These are phyloP conservation scores for Daedalea quercina DNA, from an alignment of 768 basidiomycete species.

Conservation along the genomic window DNA sequence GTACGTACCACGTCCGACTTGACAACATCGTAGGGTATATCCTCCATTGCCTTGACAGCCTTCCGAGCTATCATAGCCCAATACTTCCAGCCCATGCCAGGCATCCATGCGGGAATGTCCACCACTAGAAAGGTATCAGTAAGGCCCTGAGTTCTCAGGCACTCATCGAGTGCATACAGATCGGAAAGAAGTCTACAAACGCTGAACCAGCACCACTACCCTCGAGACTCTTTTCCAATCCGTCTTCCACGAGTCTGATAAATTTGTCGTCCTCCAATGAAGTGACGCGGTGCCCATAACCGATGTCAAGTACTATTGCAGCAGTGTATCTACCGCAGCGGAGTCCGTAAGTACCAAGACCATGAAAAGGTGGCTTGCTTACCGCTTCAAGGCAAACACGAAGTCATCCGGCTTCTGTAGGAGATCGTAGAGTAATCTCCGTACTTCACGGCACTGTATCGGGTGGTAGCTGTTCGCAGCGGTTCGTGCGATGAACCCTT, in stretches of 20 bases:
- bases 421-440: background rate
- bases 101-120: conserved; percentile 9
- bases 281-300: background rate
- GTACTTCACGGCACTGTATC: background rate
- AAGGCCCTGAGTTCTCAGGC: background rate
- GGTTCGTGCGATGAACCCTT: background rate
- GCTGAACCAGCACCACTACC: background rate
- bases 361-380: background rate
- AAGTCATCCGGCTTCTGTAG: background rate
- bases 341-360: background rate
- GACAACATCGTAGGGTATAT: background rate
- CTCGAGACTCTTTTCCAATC: background rate
- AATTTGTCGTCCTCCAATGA: conserved; percentile 1
- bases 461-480: background rate
- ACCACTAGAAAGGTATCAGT: background rate
- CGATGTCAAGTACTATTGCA: background rate
- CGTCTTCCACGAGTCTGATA: background rate
- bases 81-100: conserved; percentile 9
- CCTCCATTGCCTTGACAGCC: background rate
- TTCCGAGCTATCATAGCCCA: background rate
- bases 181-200: background rate
- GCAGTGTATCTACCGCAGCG: background rate
- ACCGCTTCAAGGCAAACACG: background rate
- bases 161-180: background rate
- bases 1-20: conserved; percentile 7